A percentile compares a stretch with the other conserved stretches of the same genome.
These are phyloP conservation scores for Psidium friedrichsthalianum DNA, from an alignment of 345 rosid genomes.

Conservation along the genomic window DNA sequence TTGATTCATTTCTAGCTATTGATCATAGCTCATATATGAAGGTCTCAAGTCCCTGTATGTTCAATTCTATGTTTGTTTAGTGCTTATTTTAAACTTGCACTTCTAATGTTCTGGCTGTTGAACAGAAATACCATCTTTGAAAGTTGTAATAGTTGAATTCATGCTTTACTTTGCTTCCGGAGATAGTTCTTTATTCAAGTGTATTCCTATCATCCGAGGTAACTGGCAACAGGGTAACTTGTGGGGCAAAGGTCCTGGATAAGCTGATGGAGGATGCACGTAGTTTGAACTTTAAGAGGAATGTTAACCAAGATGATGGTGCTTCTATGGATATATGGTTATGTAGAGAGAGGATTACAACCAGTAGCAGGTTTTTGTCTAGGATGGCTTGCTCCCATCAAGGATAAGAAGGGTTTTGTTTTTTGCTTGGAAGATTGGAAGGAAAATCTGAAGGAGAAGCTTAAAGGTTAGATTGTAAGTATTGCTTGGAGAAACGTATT, in stretches of 20 bases:
- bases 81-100: not conserved
- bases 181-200: not conserved
- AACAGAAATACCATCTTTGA: not conserved
- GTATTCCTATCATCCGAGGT: not conserved
- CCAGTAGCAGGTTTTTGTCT: not conserved
- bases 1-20: not conserved
- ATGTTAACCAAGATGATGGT: not conserved
- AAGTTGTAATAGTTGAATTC: not conserved
- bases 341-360: not conserved
- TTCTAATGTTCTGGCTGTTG: not conserved
- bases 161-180: not conserved
- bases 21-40: not conserved
- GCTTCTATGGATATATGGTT: not conserved
- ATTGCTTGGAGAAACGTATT: not conserved
- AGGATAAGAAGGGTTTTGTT: not conserved
- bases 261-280: not conserved
- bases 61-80: not conserved
- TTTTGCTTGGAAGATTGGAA: not conserved
- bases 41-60: not conserved
- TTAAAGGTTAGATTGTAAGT: not conserved
- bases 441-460: not conserved
- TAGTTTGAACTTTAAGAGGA: not conserved
- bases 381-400: not conserved
- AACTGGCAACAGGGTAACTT: not conserved
- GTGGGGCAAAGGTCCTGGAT: not conserved